Evolutionary conservation across 495 filamentous ascomycete genomes (phyloP).

Genomic region (Apodospora peruviana): DNA sequence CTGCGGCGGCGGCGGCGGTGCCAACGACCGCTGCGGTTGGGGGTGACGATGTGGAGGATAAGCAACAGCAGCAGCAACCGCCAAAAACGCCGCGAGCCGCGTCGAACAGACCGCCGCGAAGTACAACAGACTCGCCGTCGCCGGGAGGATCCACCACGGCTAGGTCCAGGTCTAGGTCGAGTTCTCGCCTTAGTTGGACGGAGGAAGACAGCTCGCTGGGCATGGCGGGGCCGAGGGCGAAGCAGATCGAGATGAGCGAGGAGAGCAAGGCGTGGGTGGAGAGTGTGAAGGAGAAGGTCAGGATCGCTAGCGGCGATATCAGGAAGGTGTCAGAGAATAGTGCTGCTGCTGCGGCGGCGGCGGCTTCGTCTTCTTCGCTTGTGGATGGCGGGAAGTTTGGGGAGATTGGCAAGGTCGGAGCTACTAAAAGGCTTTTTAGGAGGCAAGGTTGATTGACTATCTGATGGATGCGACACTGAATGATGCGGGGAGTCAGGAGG

Average conservation of each 20-base stretch:
- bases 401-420: conserved; percentile 51
- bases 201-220: conserved; percentile 55
- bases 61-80: not conserved
- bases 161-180: conserved; percentile 30
- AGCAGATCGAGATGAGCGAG: conserved; percentile 53
- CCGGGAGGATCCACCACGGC: conserved; percentile 19
- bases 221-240: conserved; percentile 56
- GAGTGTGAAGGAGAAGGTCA: conserved; percentile 63
- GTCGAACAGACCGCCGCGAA: conserved; percentile 9
- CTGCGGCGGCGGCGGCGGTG: conserved; percentile 22
- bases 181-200: conserved; percentile 44
- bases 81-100: conserved; percentile 33
- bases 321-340: not conserved
- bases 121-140: conserved; percentile 22
- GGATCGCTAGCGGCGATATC: conserved; percentile 46
- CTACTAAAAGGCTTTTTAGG: conserved; percentile 52
- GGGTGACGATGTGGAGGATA: not conserved
- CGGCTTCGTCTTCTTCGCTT: conserved; percentile 9
- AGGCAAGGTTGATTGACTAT: conserved; percentile 10
- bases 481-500: too few relatives aligned
- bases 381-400: conserved; percentile 38
- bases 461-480: too few relatives aligned
- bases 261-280: conserved; percentile 68
- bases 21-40: conserved; percentile 1
- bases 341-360: conserved; percentile 1